Conservation (phyloP, 169 alveolate species). For the Perkinsus chesapeaki region DNA sequence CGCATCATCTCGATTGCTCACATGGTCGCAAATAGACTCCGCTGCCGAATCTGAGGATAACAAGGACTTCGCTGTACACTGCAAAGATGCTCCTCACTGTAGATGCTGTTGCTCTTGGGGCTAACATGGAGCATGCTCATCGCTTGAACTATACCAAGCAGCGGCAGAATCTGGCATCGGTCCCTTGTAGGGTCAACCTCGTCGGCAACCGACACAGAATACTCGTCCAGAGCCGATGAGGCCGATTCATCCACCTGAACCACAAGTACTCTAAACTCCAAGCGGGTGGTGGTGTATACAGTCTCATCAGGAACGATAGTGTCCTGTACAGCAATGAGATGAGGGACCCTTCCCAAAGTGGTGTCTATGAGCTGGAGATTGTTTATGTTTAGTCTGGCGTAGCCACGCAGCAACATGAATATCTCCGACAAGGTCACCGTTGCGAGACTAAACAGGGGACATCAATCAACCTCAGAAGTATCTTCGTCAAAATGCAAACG, state of each 20-base stretch:
- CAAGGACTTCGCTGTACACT: background rate
- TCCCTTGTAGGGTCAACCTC: background rate
- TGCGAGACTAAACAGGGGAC: background rate
- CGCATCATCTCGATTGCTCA: background rate
- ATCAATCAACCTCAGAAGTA: too few species aligned
- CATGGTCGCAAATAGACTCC: background rate
- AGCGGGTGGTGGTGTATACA: background rate
- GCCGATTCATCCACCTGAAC: background rate
- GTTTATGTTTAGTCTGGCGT: background rate
- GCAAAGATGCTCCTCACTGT: background rate
- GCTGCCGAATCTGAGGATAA: background rate
- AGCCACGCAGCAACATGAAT: background rate
- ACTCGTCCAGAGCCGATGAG: background rate
- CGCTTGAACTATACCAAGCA: background rate
- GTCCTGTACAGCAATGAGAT: background rate
- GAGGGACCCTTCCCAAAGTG: background rate
- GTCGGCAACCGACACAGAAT: background rate
- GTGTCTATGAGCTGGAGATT: background rate
- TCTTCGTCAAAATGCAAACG: too few species aligned
- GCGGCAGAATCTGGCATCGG: background rate
- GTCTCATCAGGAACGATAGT: background rate
- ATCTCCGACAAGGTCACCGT: background rate
- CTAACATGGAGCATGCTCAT: background rate
- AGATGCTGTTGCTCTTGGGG: background rate
- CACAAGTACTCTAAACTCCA: background rate